Evolutionary conservation across 2,329 filamentous ascomycete genomes (phyloP).

Genomic region (Colletotrichum lindemuthianum): DNA sequence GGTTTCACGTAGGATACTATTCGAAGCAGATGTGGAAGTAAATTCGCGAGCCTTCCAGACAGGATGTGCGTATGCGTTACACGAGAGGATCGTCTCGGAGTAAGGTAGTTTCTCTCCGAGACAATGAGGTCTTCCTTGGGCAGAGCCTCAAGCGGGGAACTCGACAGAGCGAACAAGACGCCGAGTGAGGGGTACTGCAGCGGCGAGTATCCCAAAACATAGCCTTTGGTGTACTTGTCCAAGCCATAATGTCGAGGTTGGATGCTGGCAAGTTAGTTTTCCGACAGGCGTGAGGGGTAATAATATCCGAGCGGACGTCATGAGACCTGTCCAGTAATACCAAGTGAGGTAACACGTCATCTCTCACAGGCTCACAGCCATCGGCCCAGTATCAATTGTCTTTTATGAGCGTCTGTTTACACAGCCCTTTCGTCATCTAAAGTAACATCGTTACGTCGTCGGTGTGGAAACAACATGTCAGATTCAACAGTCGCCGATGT

Average conservation of each 20-base stretch:
- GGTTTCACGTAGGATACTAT: too few species aligned
- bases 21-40: too few species aligned
- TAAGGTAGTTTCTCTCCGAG: too few species aligned
- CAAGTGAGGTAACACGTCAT: neutral
- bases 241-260: slow-evolving; percentile 8
- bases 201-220: slow-evolving; percentile 1
- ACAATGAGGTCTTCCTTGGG: too few species aligned
- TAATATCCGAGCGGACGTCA: slow-evolving; percentile 2
- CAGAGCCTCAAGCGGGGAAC: neutral
- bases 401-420: neutral
- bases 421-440: too few species aligned
- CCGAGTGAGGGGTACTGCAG: slow-evolving; percentile 7
- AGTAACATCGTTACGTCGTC: too few species aligned
- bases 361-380: neutral
- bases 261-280: neutral
- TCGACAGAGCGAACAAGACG: slow-evolving; percentile 2
- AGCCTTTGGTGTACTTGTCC: neutral
- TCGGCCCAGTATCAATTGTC: too few species aligned
- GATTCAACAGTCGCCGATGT: slow-evolving; percentile 10
- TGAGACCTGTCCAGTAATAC: neutral
- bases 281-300: slow-evolving; percentile 16
- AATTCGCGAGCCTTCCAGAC: too few species aligned
- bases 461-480: neutral
- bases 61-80: too few species aligned
- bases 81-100: too few species aligned